A percentile compares a stretch with the other conserved stretches of the same genome.
Evolutionary conservation across 2,329 filamentous ascomycete genomes (phyloP).

Genomic region (Byssothecium circinans): DNA sequence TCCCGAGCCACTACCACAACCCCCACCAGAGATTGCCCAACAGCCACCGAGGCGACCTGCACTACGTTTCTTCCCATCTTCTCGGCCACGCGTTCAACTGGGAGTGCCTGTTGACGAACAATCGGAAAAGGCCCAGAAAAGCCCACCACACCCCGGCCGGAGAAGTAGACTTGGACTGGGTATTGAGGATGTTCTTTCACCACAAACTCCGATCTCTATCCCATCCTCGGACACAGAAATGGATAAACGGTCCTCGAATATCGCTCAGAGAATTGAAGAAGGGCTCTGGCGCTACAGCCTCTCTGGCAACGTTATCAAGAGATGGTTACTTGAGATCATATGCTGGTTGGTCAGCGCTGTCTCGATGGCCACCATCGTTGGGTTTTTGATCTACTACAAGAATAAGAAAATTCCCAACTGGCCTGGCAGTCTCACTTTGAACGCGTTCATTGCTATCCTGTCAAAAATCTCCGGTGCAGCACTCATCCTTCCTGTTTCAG

Average conservation of each 20-base stretch:
- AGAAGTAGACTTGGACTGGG: constrained; percentile 2
- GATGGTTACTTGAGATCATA: constrained; percentile 29
- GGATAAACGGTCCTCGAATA: constrained; percentile 8
- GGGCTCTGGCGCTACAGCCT: constrained; percentile 18
- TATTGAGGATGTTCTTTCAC: not conserved
- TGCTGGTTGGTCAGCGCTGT: constrained; percentile 30
- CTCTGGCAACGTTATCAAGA: constrained; percentile 20
- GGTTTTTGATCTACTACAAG: constrained; percentile 10
- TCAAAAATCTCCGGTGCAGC: constrained; percentile 34
- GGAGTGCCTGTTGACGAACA: constrained; percentile 7
- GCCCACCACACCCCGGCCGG: not conserved
- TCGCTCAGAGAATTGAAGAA: constrained; percentile 30
- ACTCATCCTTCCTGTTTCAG: constrained; percentile 28
- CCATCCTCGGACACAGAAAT: not conserved
- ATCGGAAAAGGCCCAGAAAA: not conserved
- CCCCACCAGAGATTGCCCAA: constrained; percentile 17
- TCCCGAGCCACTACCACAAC: constrained; percentile 10
- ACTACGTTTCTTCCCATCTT: constrained; percentile 19
- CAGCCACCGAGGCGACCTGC: constrained; percentile 7
- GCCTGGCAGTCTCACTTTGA: constrained; percentile 24
- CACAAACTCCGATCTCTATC: not conserved
- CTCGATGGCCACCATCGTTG: constrained; percentile 26
- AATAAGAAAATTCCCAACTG: constrained; percentile 13
- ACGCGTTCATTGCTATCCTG: constrained; percentile 30
- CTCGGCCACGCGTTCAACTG: constrained; percentile 17